A percentile compares a stretch with the other conserved stretches of the same genome.
phyloP scores from a whole-genome alignment of 1,284 basidiomycete genomes.

The Puccinia polysora region DNA sequence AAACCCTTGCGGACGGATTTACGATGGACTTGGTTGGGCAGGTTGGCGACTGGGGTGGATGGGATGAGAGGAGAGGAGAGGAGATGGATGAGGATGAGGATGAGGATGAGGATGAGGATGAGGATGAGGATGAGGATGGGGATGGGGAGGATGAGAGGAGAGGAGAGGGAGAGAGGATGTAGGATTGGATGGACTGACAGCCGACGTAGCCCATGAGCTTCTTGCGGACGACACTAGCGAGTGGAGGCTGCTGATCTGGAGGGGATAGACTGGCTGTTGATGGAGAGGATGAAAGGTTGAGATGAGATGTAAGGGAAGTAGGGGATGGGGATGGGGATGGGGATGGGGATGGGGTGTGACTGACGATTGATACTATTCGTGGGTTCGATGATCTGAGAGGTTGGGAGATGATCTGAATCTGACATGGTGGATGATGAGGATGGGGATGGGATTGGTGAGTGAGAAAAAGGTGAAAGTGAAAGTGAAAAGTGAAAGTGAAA shows the following conservation, averaged over 20 bases:
- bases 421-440: too few relatives aligned
- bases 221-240: conserved; percentile 66
- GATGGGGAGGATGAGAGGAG: neutral
- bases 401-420: too few relatives aligned
- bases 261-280: neutral
- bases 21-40: conserved; percentile 95
- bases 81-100: too few relatives aligned
- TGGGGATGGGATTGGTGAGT: too few relatives aligned
- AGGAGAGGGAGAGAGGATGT: neutral
- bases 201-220: conserved; percentile 77
- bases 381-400: too few relatives aligned
- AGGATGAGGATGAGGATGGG: neutral
- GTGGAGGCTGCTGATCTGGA: conserved; percentile 8
- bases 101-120: neutral
- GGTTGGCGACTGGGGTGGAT: conserved; percentile 65
- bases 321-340: neutral
- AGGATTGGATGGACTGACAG: conserved; percentile 46
- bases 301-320: neutral
- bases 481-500: too few relatives aligned
- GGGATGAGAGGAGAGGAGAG: conserved; percentile 50
- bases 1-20: conserved; percentile 89
- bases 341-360: too few relatives aligned
- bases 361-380: too few relatives aligned
- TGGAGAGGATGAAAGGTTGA: neutral
- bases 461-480: too few relatives aligned